These are phyloP conservation scores for Pythium aquatile DNA, from an alignment of 352 stramenopile genomes.

Conservation along the genomic window DNA sequence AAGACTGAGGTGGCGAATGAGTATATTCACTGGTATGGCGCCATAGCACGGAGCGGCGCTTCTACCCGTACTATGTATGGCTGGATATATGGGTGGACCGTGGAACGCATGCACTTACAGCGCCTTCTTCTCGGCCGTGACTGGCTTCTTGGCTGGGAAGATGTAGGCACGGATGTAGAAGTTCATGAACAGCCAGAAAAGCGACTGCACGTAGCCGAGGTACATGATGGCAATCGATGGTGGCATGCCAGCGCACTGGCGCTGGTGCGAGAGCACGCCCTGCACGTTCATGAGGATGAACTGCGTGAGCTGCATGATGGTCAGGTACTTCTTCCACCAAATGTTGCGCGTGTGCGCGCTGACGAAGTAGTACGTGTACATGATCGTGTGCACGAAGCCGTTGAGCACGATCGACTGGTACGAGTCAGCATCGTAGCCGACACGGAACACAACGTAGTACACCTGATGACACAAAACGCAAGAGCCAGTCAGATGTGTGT, in stretches of 20 bases:
- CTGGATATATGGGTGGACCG: too few species aligned
- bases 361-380: slow-evolving; percentile 98
- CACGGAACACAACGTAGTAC: slow-evolving; percentile 92
- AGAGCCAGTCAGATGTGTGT: background rate
- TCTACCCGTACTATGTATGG: too few species aligned
- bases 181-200: slow-evolving; percentile 95
- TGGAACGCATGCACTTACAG: too few species aligned
- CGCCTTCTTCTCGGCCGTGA: slow-evolving; percentile 14
- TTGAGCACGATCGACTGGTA: slow-evolving; percentile 94
- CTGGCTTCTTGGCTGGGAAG: slow-evolving; percentile 13
- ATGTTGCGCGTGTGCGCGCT: slow-evolving; percentile 94
- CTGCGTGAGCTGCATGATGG: slow-evolving; percentile 92
- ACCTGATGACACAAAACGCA: slow-evolving; percentile 35
- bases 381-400: slow-evolving; percentile 95
- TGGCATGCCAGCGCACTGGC: slow-evolving; percentile 79
- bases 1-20: too few species aligned
- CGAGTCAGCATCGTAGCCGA: slow-evolving; percentile 91
- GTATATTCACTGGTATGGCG: too few species aligned
- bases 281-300: slow-evolving; percentile 75
- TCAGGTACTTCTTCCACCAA: slow-evolving; percentile 96
- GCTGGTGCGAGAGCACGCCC: slow-evolving; percentile 36
- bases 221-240: slow-evolving; percentile 71
- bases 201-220: slow-evolving; percentile 92
- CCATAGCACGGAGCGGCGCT: too few species aligned
- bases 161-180: slow-evolving; percentile 97